Conservation (phyloP, 768 basidiomycete species). For the Kwoniella sp. region DNA sequence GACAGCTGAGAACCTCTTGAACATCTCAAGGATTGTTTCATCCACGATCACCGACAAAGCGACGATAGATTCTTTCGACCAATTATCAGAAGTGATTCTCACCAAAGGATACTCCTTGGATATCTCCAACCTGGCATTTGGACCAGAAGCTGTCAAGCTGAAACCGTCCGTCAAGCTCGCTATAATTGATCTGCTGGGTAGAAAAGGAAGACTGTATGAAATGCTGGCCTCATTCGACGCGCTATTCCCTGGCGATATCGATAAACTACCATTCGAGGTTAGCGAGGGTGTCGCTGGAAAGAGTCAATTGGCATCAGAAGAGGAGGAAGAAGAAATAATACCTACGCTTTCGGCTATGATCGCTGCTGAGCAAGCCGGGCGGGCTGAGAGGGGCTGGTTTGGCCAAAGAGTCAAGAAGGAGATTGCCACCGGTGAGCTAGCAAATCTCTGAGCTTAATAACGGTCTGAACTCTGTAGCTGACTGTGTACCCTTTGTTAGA, state of each 20-base stretch:
- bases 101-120: slow-evolving; percentile 16
- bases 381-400: slow-evolving; percentile 24
- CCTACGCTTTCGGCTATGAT: slow-evolving; percentile 19
- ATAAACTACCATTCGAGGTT: slow-evolving; percentile 1
- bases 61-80: slow-evolving; percentile 13
- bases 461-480: neutral
- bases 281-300: neutral
- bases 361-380: slow-evolving; percentile 12
- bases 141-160: neutral
- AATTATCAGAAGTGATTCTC: slow-evolving; percentile 16
- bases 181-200: slow-evolving; percentile 14
- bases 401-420: slow-evolving; percentile 8
- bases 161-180: slow-evolving; percentile 13
- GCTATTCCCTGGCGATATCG: slow-evolving; percentile 12
- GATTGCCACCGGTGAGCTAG: slow-evolving; percentile 2
- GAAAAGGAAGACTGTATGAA: slow-evolving; percentile 12
- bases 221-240: slow-evolving; percentile 19
- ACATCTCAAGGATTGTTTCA: slow-evolving; percentile 13
- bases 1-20: slow-evolving; percentile 21
- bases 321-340: slow-evolving; percentile 19
- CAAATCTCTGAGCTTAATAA: neutral
- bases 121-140: slow-evolving; percentile 3
- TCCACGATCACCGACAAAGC: neutral
- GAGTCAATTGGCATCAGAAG: neutral
- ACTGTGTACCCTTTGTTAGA: neutral